A percentile compares a stretch with the other conserved stretches of the same genome.
These are phyloP conservation scores for Boletellus ananas DNA, from an alignment of 768 basidiomycete species.

Conservation along the genomic window DNA sequence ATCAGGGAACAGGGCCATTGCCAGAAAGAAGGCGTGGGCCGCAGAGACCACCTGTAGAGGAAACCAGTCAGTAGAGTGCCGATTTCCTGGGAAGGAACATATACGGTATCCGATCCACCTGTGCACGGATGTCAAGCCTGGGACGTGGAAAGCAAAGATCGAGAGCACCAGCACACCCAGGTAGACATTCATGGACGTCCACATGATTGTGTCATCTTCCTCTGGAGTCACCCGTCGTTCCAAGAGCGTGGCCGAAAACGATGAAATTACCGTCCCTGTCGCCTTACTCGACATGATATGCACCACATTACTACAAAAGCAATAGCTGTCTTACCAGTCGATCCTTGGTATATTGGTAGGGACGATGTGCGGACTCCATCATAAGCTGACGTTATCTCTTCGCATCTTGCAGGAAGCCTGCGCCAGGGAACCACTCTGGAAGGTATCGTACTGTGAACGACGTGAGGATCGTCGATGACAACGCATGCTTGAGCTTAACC, in stretches of 20 bases:
- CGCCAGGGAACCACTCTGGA: constrained; percentile 36
- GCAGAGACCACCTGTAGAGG: constrained; percentile 14
- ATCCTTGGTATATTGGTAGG: constrained; percentile 42
- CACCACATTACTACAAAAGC: not conserved
- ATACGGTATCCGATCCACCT: constrained; percentile 46
- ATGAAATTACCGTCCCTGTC: constrained; percentile 12
- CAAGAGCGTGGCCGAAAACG: constrained; percentile 18
- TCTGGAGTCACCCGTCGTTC: constrained; percentile 8
- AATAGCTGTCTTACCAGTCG: constrained; percentile 39
- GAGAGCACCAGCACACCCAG: constrained; percentile 4
- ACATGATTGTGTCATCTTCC: constrained; percentile 21
- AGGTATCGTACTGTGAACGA: constrained; percentile 24
- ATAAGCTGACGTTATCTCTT: constrained; percentile 25
- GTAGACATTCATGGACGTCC: constrained; percentile 10
- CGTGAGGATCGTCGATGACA: not conserved
- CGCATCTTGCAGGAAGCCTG: constrained; percentile 32
- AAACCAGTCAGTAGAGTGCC: constrained; percentile 9
- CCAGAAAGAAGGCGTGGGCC: constrained; percentile 29
- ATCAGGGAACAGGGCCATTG: constrained; percentile 30
- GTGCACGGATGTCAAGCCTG: not conserved
- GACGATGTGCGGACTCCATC: constrained; percentile 38
- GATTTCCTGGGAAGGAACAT: constrained; percentile 33
- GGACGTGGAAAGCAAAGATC: not conserved
- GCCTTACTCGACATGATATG: constrained; percentile 12
- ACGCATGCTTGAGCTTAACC: not conserved